Base-by-base conservation (phyloP, 2,329 filamentous ascomycete species). In the Juglanconis sp. region DNA sequence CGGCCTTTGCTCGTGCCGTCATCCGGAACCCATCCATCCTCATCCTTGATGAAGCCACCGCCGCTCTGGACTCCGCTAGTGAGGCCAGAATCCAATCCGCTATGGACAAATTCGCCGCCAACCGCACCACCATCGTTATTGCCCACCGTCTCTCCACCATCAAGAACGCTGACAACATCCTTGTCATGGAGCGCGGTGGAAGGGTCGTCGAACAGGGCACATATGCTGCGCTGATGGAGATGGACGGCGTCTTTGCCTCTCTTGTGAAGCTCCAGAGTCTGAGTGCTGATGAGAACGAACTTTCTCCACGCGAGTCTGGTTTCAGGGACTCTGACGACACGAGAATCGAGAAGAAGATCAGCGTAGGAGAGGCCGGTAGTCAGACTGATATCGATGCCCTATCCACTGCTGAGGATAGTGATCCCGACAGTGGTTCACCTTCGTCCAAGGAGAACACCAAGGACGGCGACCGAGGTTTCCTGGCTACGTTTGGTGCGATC, bases 111-210 rank as follows among this genome's bases (percentile, higher is more conserved):
- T 35, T 53, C 57, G 72, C 82, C 63, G 67, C 77, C 8, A 35
- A 17, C 13, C 48, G 59, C 9, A 90, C 87, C 0, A 87, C 87
- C 0, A 83, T 91, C 58, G 80, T 85, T 9, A 88, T 90, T 58
- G 87, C 87, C 0, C 85, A 87, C 70, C 75, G 85, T 0, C 73
- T 88, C 2, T 81, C 81, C 0, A 87, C 84, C 0, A 81, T 87
- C 58, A 82, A 80, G 65, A 79, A 83, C 56, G 87, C 87, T 0
- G 83, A 90, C 63, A 81, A 84, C 57, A 90, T 90, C 52, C 75
- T 90, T 3, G 87, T 90, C 2, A 74, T 90, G 65, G 76, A 83
- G 4, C 77, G 82, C 48, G 46, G 31, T 9, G 87, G 88, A 0
- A 71, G 74, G 36, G 78, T 87, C 1, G 76, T 87, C 2, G 87